Evolutionary conservation across 2,329 filamentous ascomycete species (phyloP).

Genomic region (Apiospora marii): DNA sequence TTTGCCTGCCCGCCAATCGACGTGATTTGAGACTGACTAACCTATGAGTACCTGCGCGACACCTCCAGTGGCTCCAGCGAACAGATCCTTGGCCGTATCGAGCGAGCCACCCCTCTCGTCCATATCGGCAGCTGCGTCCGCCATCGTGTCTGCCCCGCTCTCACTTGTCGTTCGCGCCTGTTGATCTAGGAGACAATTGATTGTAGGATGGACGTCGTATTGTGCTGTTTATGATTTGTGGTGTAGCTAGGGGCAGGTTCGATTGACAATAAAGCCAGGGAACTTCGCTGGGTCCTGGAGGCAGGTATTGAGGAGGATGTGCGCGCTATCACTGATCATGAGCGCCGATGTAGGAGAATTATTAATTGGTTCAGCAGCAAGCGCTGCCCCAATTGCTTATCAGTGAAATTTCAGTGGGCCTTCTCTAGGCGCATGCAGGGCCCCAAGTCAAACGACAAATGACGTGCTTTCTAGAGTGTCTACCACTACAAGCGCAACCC

Average conservation of each 20-base stretch:
- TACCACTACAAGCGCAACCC: neutral
- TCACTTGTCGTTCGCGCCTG: neutral
- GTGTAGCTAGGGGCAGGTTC: too few species aligned
- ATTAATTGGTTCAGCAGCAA: neutral
- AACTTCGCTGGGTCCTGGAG: neutral
- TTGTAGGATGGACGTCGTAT: neutral
- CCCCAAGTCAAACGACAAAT: neutral
- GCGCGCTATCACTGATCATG: neutral
- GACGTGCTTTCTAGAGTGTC: neutral
- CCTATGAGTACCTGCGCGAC: slow-evolving; percentile 93
- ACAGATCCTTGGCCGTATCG: slow-evolving; percentile 86
- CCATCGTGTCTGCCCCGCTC: slow-evolving; percentile 35
- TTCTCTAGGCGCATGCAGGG: slow-evolving; percentile 5
- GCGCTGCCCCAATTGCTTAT: neutral
- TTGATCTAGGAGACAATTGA: neutral
- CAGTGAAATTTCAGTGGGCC: neutral
- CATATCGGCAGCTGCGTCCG: slow-evolving; percentile 42
- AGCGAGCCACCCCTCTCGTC: slow-evolving; percentile 47
- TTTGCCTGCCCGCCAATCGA: slow-evolving; percentile 25
- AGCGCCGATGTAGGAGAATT: slow-evolving; percentile 12
- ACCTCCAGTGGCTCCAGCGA: slow-evolving; percentile 88
- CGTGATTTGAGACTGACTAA: slow-evolving; percentile 55
- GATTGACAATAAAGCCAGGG: neutral
- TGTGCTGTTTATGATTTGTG: too few species aligned
- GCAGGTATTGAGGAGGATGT: neutral